Base-by-base conservation (phyloP, 371 early-diverging fungal genomes). In the Rhizopus delemar region DNA sequence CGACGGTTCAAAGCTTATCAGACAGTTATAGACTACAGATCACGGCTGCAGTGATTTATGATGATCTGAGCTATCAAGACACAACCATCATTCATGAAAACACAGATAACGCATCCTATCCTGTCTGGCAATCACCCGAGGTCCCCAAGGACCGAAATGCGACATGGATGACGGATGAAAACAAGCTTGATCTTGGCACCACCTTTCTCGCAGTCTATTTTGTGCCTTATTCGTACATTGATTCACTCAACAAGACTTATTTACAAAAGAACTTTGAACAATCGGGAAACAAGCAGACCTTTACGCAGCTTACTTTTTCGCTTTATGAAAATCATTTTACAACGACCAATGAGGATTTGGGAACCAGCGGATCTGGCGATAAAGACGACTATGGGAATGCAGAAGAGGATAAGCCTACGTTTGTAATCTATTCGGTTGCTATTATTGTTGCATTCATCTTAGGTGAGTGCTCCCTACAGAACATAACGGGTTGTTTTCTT, bases 141-240 rank as follows among this genome's bases (percentile, higher is more conserved):
- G 41, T 76, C 4, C 75, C 75, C 1, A 13, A 49, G 8, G 46
- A 63, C 12, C 66, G 70, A 28, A 71, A 75, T 31, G 62, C 71
- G 8, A 52, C 56, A 3, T 29, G 16, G 31, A 78, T 78, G 78
- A 22, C 34, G 1, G 33, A 33, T n/a, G 80, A 79, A 46, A 76
- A 76, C 36, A 63, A 56, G 39, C 31, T 79, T 12, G 48, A 63
- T 39, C 34, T 31, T 6, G 51, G 53, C 4, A 34, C 59, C 41
- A 50, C 68, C 2, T 63, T 63, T 52, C 22, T 73, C 3, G 66
- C 78, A 0, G 59, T 69, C 7, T 70, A 73, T 49, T 78, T 72
- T 56, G 69, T 58, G 4, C 66, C 73, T 2, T 46, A 53, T 11
- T 16, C 36, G 0, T 74, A 70, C 35, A 71, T 71, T 5, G 16